Base-by-base conservation (phyloP, 2,329 filamentous ascomycete genomes). In the Cryphonectria japonica region DNA sequence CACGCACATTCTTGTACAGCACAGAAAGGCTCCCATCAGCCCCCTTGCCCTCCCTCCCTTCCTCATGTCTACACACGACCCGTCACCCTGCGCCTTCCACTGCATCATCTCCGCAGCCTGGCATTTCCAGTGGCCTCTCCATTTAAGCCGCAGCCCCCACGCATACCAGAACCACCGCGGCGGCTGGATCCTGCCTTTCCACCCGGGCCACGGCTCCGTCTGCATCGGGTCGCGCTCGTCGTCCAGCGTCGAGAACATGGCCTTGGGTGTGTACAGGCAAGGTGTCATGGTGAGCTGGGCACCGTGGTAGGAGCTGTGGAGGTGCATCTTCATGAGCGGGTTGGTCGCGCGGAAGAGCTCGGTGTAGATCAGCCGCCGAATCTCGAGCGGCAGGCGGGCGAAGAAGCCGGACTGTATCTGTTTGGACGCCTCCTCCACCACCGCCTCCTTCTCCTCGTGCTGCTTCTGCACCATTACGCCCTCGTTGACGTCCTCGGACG, bases 101-200 rank as follows among this genome's bases (percentile, higher is more conserved):
- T 71, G 69, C 50, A 63, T 29, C 73, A 76, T 76, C 16, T 73
- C 43, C 26, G 68, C 72, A 2, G 72, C 69, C 73, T 78, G 76
- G 60, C 76, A 78, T 50, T 72, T 69, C 75, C 75, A 76, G 67
- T 78, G 76, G 29, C 67, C 68, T 9, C 74, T 74, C 76, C 76
- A 78, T 34, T 73, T 66, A 37, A 76, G 52, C 1, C 76, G 71
- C 66, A 75, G 52, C 1, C 74, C 66, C 75, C 74, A 76, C 0
- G 75, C 75, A 6, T 73, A 70, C 72, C 74, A 75, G 71, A 75
- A 77, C 75, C 74, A 77, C 66, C 70, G 70, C 52, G 74, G 72
- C 16, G 75, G 71, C 64, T 72, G 70, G 34, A 66, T 70, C 39
- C 22, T 50, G 11, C 67, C 65, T 9, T 59, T 32, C 71, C 71